Evolutionary conservation across 129 eudicot genomes (phyloP).

Genomic region (Gnaphalium uliginosum): DNA sequence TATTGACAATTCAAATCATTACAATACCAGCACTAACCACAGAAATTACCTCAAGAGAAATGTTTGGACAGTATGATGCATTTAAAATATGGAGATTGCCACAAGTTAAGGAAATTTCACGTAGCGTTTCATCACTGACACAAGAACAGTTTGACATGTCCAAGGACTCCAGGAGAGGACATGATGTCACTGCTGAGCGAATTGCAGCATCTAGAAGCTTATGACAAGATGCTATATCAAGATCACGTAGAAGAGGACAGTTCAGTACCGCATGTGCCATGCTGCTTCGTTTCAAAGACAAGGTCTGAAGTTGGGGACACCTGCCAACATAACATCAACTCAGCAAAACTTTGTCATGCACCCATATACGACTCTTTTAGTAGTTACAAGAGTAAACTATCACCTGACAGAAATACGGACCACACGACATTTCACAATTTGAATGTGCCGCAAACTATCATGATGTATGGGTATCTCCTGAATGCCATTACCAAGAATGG

Average conservation of each 20-base stretch:
- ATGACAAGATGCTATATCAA: conserved; percentile 96
- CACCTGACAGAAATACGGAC: conserved; percentile 89
- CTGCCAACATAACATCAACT: conserved; percentile 43
- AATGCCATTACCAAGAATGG: conserved; percentile 83
- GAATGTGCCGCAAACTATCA: conserved; percentile 72
- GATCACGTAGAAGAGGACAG: conserved; percentile 83
- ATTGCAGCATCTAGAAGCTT: conserved; percentile 97
- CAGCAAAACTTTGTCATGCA: conserved; percentile 8
- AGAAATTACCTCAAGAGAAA: conserved; percentile 74
- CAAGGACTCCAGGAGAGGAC: conserved; percentile 82
- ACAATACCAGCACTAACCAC: neutral
- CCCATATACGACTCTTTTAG: neutral
- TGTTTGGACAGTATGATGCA: conserved; percentile 96
- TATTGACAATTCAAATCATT: neutral
- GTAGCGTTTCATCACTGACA: conserved; percentile 90
- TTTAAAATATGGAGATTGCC: conserved; percentile 63
- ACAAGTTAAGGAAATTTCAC: conserved; percentile 66
- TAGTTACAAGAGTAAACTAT: conserved; percentile 23
- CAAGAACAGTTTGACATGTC: conserved; percentile 94
- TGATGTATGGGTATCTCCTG: conserved; percentile 80
- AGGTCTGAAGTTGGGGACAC: conserved; percentile 85
- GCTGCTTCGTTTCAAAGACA: conserved; percentile 93
- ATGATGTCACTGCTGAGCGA: conserved; percentile 81
- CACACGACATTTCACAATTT: conserved; percentile 84
- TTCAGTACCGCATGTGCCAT: conserved; percentile 89